These are phyloP conservation scores for Tanacetum coccineum DNA, from an alignment of 129 eudicot genomes.

Conservation along the genomic window DNA sequence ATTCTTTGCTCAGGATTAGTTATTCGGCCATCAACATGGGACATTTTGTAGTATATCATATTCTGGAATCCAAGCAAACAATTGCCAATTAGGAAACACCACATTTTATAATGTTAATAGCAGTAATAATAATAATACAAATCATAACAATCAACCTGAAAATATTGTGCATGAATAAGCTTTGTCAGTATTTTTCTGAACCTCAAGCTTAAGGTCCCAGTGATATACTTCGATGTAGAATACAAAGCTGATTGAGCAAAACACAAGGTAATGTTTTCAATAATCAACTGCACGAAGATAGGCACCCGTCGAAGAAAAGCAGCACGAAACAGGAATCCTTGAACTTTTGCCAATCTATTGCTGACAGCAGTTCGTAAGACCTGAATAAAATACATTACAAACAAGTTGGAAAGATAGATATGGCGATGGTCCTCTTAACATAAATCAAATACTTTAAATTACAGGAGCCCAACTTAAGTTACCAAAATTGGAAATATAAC, in stretches of 20 bases:
- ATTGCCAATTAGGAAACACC: constrained; percentile 9
- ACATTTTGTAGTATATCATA: constrained; percentile 97
- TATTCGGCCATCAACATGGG: constrained; percentile 97
- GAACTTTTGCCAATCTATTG: constrained; percentile 98
- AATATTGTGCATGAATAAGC: constrained; percentile 88
- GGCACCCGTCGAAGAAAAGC: constrained; percentile 99
- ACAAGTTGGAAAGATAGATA: constrained; percentile 16
- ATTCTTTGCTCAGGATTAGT: constrained; percentile 94
- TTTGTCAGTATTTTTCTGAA: constrained; percentile 88
- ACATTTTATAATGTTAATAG: neutral
- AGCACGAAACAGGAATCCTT: constrained; percentile 94
- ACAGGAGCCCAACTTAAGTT: neutral
- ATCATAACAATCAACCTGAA: constrained; percentile 49
- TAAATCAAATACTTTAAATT: neutral
- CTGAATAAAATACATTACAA: constrained; percentile 45
- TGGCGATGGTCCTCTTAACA: neutral
- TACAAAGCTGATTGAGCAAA: constrained; percentile 84
- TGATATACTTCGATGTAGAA: constrained; percentile 92
- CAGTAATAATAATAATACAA: neutral
- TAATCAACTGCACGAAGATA: constrained; percentile 70
- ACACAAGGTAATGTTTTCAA: constrained; percentile 84
- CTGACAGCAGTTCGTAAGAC: constrained; percentile 92
- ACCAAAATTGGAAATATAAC: neutral
- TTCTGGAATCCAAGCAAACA: constrained; percentile 52
- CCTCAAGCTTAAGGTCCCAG: constrained; percentile 96